Evolutionary conservation across 1,139 yeast species (phyloP).

Genomic region (Lodderomyces pseudojiufengensis): DNA sequence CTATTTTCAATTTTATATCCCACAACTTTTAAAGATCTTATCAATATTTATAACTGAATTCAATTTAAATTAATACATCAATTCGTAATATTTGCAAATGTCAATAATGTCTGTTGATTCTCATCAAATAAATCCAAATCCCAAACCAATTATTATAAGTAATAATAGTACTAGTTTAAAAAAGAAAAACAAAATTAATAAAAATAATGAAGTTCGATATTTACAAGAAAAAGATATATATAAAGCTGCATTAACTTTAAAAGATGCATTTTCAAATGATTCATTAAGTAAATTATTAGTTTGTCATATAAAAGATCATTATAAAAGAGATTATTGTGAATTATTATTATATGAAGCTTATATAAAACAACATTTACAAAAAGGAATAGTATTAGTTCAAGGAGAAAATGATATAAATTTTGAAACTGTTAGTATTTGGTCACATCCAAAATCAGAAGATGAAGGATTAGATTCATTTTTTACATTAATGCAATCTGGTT

Average conservation of each 20-base stretch:
- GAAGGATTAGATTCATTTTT: constrained; percentile 47
- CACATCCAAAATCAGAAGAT: constrained; percentile 46
- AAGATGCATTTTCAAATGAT: constrained; percentile 50
- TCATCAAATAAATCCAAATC: too few relatives aligned
- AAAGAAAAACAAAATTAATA: too few relatives aligned
- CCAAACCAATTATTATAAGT: too few relatives aligned
- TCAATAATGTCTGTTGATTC: too few relatives aligned
- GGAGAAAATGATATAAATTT: constrained; percentile 43
- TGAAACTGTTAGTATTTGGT: constrained; percentile 65
- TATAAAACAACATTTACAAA: constrained; percentile 51
- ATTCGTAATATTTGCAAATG: too few relatives aligned
- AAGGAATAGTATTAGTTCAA: constrained; percentile 53
- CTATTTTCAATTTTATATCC: too few relatives aligned
- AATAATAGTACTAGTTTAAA: too few relatives aligned
- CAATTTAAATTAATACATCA: too few relatives aligned
- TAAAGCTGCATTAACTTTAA: constrained; percentile 54
- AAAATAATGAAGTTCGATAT: constrained; percentile 17
- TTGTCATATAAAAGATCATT: constrained; percentile 37
- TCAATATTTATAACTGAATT: too few relatives aligned
- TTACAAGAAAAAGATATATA: constrained; percentile 43
- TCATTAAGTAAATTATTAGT: constrained; percentile 48
- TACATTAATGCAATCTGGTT: constrained; percentile 55
- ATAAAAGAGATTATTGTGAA: constrained; percentile 41
- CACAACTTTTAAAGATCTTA: too few relatives aligned
- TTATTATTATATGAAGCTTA: constrained; percentile 52